A percentile compares a stretch with the other conserved stretches of the same genome.
phyloP scores from a whole-genome alignment of 169 alveolate species.

The Theileria luwenshuni region DNA sequence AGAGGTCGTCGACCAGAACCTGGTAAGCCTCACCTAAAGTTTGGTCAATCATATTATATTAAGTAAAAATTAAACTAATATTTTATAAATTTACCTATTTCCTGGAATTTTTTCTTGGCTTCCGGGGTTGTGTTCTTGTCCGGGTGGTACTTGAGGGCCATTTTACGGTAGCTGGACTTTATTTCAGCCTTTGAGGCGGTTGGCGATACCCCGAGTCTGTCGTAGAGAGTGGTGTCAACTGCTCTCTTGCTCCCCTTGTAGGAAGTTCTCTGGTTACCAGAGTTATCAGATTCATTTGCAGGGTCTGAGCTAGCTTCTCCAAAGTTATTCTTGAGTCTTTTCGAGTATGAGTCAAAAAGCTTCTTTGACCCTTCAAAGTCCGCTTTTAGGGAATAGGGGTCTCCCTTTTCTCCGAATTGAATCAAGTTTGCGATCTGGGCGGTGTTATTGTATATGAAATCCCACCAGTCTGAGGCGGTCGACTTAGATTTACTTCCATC shows the following conservation, averaged over 20 bases:
- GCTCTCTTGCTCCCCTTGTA: conserved; percentile 25
- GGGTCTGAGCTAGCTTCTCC: neutral
- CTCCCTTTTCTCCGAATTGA: conserved; percentile 59
- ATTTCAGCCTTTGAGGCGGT: conserved; percentile 85
- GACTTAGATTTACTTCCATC: neutral
- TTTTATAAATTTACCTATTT: conserved; percentile 49
- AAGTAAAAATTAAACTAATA: too few species aligned
- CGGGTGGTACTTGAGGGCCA: conserved; percentile 92
- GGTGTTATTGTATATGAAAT: conserved; percentile 30
- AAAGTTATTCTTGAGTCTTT: conserved; percentile 7
- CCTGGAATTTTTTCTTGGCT: conserved; percentile 73
- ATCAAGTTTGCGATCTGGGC: conserved; percentile 43
- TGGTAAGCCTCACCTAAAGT: conserved; percentile 74
- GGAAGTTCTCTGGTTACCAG: neutral
- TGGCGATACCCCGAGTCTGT: conserved; percentile 58
- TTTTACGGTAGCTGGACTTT: conserved; percentile 87
- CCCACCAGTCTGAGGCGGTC: conserved; percentile 29
- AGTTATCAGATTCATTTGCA: neutral
- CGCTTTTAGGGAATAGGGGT: conserved; percentile 38
- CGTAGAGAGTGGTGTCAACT: conserved; percentile 71
- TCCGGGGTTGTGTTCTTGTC: conserved; percentile 85
- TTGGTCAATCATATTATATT: neutral
- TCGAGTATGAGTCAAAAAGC: conserved; percentile 1
- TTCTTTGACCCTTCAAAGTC: conserved; percentile 18
- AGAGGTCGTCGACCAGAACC: conserved; percentile 64